Percentiles rank a stretch among this genome's conserved stretches.
Conservation (phyloP, 1,284 basidiomycete species). For the Apiotrichum domesticum region DNA sequence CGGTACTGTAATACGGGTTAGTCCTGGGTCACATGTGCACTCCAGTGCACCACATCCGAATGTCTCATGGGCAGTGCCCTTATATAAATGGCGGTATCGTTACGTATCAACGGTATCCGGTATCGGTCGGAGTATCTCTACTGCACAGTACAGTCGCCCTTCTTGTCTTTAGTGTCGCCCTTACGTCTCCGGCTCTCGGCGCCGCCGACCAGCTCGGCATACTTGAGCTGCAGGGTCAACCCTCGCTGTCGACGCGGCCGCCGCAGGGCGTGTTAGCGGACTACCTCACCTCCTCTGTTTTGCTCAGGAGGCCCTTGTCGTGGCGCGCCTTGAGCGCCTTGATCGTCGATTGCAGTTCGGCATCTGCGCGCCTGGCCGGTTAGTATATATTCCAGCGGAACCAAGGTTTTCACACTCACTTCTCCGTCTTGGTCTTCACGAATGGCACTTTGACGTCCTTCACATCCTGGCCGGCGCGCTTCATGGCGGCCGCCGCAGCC, state of each 20-base stretch:
- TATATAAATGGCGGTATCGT: too few relatives aligned
- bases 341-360: conserved; percentile 37
- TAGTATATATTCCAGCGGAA: too few relatives aligned
- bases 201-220: conserved; percentile 43
- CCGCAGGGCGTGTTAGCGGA: neutral
- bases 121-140: too few relatives aligned
- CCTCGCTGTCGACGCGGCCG: neutral
- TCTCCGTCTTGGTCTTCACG: conserved; percentile 42
- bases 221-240: conserved; percentile 30
- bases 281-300: conserved; percentile 47
- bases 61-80: too few relatives aligned
- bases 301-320: conserved; percentile 44
- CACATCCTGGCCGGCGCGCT: conserved; percentile 42
- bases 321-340: conserved; percentile 42
- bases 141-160: conserved; percentile 22
- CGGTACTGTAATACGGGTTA: too few relatives aligned
- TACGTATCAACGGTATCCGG: too few relatives aligned
- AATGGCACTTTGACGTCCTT: conserved; percentile 45
- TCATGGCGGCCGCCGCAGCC: conserved; percentile 40
- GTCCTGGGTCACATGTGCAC: too few relatives aligned
- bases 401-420: conserved; percentile 25
- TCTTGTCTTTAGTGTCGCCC: conserved; percentile 18
- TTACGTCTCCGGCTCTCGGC: conserved; percentile 29
- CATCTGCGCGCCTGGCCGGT: conserved; percentile 32
- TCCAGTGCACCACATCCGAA: too few relatives aligned